Base-by-base conservation (phyloP, 495 filamentous ascomycete species). In the Thermothielavioides terrestris region DNA sequence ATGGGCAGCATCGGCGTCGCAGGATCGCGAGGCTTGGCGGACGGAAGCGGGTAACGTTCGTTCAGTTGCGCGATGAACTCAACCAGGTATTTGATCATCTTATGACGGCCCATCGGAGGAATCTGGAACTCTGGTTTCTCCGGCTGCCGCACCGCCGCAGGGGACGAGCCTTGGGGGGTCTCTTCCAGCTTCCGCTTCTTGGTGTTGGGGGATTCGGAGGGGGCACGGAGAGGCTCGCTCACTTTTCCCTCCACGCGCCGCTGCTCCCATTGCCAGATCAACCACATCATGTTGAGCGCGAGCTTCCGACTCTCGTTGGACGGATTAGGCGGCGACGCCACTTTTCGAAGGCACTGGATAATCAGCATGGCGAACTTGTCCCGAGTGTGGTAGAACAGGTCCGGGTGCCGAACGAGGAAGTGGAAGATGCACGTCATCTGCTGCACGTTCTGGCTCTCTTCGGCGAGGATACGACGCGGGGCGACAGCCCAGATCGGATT, bases 391-490 rank as follows among this genome's bases (percentile, higher is more conserved):
- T 94, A 97, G 68, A 99, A 97, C 15, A 97, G 73, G 59, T 90
- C 86, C 2, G 89, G 85, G 61, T 97, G 90, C 38, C 86, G 77
- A 27, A 96, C 94, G 14, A 99, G 71, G 64, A 97, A 99, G 56
- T 95, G 84, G 66, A 96, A 97, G 55, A 99, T 97, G 66, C 86
- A 89, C 28, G 89, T 95, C 65, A 96, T 83, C 68, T 97, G 94
- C 67, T 95, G 91, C 48, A 90, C 75, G 56, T 99, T 99, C 53
- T 89, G 86, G n/a, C 85, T 89, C 63, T 99, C 94, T 66, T 99
- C 94, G 7, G 87, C 82, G 42, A 99, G 68, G 42, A 97, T 95
- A 22, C 87, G 86, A 27, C 89, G 81, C 23, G 94, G 89, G 67
- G 90, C 88, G 56, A 86, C 84, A 2, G 90, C 87, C 94, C 92